These are phyloP conservation scores for Cryptococcus hybrid DNA, from an alignment of 1,284 basidiomycete species.

Conservation along the genomic window DNA sequence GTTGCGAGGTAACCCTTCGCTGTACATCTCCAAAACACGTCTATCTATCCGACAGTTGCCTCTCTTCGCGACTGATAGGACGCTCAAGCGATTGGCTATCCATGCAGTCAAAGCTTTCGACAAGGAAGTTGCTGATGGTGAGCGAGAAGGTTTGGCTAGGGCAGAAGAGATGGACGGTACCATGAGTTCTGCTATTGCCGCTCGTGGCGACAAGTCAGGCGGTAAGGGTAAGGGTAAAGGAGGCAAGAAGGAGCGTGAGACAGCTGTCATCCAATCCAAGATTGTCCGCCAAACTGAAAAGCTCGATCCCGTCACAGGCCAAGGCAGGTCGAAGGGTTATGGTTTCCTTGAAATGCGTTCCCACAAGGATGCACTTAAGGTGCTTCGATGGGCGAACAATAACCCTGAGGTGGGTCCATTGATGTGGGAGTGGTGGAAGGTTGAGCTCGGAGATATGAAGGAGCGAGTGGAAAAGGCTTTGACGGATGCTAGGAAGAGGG, in stretches of 20 bases:
- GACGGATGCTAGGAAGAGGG: slow-evolving; percentile 15
- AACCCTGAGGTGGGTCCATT: slow-evolving; percentile 65
- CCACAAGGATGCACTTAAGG: slow-evolving; percentile 86
- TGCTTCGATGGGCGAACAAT: slow-evolving; percentile 92
- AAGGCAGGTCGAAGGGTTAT: slow-evolving; percentile 87
- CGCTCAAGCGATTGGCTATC: slow-evolving; percentile 81
- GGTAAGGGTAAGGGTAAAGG: slow-evolving; percentile 45
- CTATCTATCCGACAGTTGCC: slow-evolving; percentile 92
- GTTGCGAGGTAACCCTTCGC: slow-evolving; percentile 83
- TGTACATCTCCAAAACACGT: slow-evolving; percentile 92
- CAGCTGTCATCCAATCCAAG: slow-evolving; percentile 75
- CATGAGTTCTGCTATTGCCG: slow-evolving; percentile 45
- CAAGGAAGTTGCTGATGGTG: slow-evolving; percentile 67
- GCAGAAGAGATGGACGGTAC: slow-evolving; percentile 66
- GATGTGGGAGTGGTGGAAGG: slow-evolving; percentile 77
- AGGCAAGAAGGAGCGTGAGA: slow-evolving; percentile 55
- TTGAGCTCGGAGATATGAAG: slow-evolving; percentile 69
- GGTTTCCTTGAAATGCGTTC: slow-evolving; percentile 90
- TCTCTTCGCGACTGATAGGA: slow-evolving; percentile 81
- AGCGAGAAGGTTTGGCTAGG: slow-evolving; percentile 61
- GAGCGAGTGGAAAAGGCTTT: slow-evolving; percentile 58
- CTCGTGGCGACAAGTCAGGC: slow-evolving; percentile 30
- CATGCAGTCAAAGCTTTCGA: slow-evolving; percentile 79
- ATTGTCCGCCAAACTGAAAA: slow-evolving; percentile 78
- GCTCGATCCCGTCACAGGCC: slow-evolving; percentile 79